phyloP scores from a whole-genome alignment of 2,329 filamentous ascomycete genomes.

The Aspergillus puulaauensis region DNA sequence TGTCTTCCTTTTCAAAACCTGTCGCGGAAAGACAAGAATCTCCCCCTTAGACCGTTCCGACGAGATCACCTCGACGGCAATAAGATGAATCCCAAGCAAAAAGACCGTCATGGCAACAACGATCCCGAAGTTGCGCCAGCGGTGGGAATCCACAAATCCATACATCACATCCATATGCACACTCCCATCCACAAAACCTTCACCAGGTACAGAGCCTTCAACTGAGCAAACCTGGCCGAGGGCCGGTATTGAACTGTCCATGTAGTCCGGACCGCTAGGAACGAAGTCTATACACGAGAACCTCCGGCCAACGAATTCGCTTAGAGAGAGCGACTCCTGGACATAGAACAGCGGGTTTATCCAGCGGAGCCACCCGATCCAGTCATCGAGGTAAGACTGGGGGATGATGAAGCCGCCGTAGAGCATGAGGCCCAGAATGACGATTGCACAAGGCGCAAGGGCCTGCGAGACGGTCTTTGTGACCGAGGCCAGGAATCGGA shows the following conservation, averaged over 20 bases:
- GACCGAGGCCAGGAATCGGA: constrained; percentile 70
- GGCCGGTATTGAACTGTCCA: constrained; percentile 11
- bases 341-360: constrained; percentile 74
- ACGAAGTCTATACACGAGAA: constrained; percentile 52
- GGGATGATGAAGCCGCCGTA: constrained; percentile 46
- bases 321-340: constrained; percentile 77
- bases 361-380: constrained; percentile 77
- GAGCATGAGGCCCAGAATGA: constrained; percentile 42
- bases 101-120: constrained; percentile 61
- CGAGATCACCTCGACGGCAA: constrained; percentile 39
- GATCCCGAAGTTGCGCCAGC: constrained; percentile 70
- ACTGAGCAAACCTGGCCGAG: constrained; percentile 52
- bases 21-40: constrained; percentile 63
- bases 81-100: constrained; percentile 58
- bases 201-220: constrained; percentile 56
- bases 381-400: constrained; percentile 46
- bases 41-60: constrained; percentile 61
- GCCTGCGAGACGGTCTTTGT: constrained; percentile 58
- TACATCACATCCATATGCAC: constrained; percentile 55
- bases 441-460: constrained; percentile 51
- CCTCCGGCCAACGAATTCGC: constrained; percentile 68
- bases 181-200: constrained; percentile 57
- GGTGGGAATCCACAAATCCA: constrained; percentile 56
- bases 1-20: no score
- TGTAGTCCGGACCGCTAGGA: constrained; percentile 38